Base-by-base conservation (phyloP, 164 flowering plant genomes). In the Macadamia integrifolia region DNA sequence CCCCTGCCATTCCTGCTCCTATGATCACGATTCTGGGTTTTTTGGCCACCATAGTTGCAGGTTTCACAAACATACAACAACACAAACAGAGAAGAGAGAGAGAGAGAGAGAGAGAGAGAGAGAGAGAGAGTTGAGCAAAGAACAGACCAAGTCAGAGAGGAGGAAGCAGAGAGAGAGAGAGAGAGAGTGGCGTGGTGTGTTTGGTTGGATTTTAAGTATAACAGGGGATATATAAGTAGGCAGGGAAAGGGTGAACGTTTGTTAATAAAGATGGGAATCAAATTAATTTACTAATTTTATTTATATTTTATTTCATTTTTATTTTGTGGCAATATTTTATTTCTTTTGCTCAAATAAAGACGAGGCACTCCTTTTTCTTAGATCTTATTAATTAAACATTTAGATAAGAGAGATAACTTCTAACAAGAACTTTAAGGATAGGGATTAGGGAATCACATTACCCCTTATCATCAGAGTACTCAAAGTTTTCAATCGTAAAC, bases 1-100 rank as follows among this genome's bases (percentile, higher is more conserved):
- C 82, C 14, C 97, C 98, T 1, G 97, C 92, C 93, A 93, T 88
- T 74, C 97, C 96, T 18, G 96, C 97, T 29, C 97, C 97, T 44
- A 91, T 76, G 55, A 93, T 87, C 76, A 93, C 97, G 62, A 93
- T 75, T 81, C 80, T 87, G 52, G 93, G 89, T 78, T 88, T 93
- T 79, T 81, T 86, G 52, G 66, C 84, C 81, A 81, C 89, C 93
- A 85, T 88, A 67, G 52, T 78, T 62, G 50, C 69, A 23, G 46
- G 61, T 13, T 40, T 7, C 46, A 30, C 64, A 53, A 61, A 64
- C 82, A n/a, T 7, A 18, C 40, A 10, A 58, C 23, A n/a, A 30
- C 40, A 50, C 29, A 14, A 31, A 30, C 23, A 9, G 30, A 29
- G 44, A 58, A 28, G 17, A 15, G 35, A 43, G 23, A n/a, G 69